Evolutionary conservation across 257 asterid species (phyloP).

Genomic region (Anisodus acutangulus): DNA sequence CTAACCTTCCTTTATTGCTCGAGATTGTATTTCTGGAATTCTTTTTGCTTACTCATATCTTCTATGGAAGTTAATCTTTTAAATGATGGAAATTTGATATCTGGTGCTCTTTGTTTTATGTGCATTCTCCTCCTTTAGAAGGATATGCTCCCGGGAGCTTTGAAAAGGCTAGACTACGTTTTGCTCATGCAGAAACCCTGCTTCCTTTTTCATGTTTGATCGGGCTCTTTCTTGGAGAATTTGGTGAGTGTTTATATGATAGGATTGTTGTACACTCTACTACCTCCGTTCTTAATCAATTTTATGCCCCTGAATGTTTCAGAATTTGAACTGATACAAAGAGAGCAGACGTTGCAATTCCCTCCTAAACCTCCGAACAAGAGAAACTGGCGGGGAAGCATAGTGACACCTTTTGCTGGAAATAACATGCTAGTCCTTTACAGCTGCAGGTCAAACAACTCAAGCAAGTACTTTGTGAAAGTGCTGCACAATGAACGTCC

Average conservation of each 20-base stretch:
- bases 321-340: conserved; percentile 74
- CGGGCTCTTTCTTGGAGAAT: conserved; percentile 84
- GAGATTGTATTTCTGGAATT: background rate
- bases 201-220: conserved; percentile 98
- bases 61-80: background rate
- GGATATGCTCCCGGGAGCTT: conserved; percentile 65
- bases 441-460: conserved; percentile 65
- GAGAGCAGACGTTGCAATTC: conserved; percentile 68
- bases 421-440: conserved; percentile 82
- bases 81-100: background rate
- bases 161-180: conserved; percentile 84
- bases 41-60: background rate
- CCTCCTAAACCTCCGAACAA: conserved; percentile 89
- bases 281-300: conserved; percentile 29
- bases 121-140: conserved; percentile 34
- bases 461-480: conserved; percentile 77
- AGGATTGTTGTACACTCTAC: conserved; percentile 12
- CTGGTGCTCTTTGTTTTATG: background rate
- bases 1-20: background rate
- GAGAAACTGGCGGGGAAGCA: conserved; percentile 85
- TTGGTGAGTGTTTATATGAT: conserved; percentile 58
- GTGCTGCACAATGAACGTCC: conserved; percentile 90
- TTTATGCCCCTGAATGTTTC: conserved; percentile 33
- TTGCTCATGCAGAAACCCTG: conserved; percentile 98
- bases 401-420: conserved; percentile 90